Percentiles rank a stretch among this genome's conserved stretches.
Conservation (phyloP, 345 rosid genomes). For the Populus pruinosa region DNA sequence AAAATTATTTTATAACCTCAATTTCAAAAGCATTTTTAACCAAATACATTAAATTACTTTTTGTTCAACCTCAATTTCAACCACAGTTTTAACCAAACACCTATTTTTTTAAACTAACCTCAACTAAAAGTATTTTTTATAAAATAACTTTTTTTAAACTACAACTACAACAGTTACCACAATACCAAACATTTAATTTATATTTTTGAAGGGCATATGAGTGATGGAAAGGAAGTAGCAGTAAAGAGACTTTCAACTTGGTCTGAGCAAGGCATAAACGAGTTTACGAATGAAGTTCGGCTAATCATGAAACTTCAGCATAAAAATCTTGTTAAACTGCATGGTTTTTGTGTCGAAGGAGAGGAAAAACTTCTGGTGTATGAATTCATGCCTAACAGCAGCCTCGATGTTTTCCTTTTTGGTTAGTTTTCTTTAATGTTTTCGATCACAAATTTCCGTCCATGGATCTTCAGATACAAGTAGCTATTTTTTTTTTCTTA, state of each 20-base stretch:
- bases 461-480: background rate
- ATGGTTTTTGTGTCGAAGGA: conserved; percentile 12
- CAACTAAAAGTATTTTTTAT: no score
- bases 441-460: no score
- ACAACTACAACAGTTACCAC: no score
- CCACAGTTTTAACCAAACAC: no score
- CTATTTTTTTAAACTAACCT: no score
- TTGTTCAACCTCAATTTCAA: no score
- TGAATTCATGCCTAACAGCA: conserved; percentile 16
- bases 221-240: conserved; percentile 46
- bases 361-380: conserved; percentile 12
- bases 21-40: no score
- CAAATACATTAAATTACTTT: no score
- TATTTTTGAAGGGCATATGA: conserved; percentile 40
- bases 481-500: background rate
- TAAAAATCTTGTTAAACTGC: conserved; percentile 12
- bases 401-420: conserved; percentile 11
- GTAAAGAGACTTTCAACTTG: conserved; percentile 31
- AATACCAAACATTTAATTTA: no score
- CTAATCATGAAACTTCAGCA: conserved; percentile 20
- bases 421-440: background rate
- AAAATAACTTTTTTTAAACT: no score
- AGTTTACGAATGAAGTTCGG: conserved; percentile 11
- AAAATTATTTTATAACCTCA: no score
- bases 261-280: conserved; percentile 36